Evolutionary conservation across 2,329 filamentous ascomycete genomes (phyloP), one percentile per base, ranked within the genome.

Genomic region (Drechslerella coelobrocha): DNA sequence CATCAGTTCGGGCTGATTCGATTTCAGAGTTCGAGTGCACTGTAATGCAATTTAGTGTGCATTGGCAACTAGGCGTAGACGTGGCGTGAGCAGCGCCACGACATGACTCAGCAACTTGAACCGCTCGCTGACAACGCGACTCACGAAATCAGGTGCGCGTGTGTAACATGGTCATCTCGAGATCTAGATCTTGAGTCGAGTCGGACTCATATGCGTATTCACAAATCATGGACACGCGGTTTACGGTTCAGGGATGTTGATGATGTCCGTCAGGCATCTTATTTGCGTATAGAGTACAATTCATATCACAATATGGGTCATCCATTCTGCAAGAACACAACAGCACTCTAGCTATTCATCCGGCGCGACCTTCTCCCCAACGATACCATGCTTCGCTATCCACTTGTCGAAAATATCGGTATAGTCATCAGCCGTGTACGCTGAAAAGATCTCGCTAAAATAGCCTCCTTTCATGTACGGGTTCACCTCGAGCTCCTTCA

Each of bases 391-490:
- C 29, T 71, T 71, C 26, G 47, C 41, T 29, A 60, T 55, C 66
- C 66, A 71, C 17, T 59, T 59, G 10, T 62, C 47, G 10, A 50
- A 62, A 2, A 71, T 8, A 34, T 55, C 53, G 4, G 27, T 27
- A 51, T 63, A 71, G 19, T 71, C 66, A 9, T 71, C 48, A 27
- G 53, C 50, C 14, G 37, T 71, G 19, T 71, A 71, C 26, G 66
- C 26, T 19, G 23, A 43, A 43, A 71, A 71, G 21, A 71, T 71
- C 31, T 71, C 66, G 14, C 66, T 59, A 45, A 71, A 54, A 24
- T 62, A 71, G 3, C 53, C 53, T 19, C 34, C 43, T 47, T 71
- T 71, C 66, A 63, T 71, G 12, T 63, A 71, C 39, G 66, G 66
- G 34, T 71, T 60, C 7, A 71, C 45, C 8, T 53, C 66, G 2